A percentile compares a stretch with the other conserved stretches of the same genome.
These are phyloP conservation scores for Ambrosia artemisiifolia DNA, from an alignment of 129 eudicot genomes.

Conservation along the genomic window DNA sequence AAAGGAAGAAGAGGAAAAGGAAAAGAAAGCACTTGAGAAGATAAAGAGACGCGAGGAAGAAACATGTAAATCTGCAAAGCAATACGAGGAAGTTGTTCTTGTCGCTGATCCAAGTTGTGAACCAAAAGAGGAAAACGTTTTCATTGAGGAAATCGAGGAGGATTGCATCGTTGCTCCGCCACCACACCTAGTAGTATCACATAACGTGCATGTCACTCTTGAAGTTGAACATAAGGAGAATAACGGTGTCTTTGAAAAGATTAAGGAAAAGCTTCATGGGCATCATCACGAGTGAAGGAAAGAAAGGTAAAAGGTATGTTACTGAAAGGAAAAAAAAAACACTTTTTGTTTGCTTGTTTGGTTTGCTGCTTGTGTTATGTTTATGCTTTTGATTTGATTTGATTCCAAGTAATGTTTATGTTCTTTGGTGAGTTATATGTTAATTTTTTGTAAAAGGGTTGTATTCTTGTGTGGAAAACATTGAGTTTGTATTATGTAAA, in stretches of 20 bases:
- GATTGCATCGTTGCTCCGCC: constrained; percentile 20
- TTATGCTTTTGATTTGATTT: neutral
- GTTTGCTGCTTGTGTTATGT: constrained; percentile 8
- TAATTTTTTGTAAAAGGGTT: neutral
- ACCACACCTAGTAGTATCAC: constrained; percentile 18
- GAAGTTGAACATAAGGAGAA: constrained; percentile 33
- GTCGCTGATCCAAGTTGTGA: constrained; percentile 10
- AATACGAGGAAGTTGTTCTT: constrained; percentile 9
- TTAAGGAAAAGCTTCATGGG: constrained; percentile 26
- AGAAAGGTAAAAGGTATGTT: constrained; percentile 22
- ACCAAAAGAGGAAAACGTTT: constrained; percentile 2
- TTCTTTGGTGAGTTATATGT: constrained; percentile 11
- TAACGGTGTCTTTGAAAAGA: constrained; percentile 29
- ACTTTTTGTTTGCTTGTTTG: neutral
- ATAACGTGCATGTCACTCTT: neutral
- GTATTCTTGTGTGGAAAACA: too few relatives aligned
- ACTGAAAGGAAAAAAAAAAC: neutral
- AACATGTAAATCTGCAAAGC: neutral
- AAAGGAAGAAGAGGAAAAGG: constrained; percentile 19
- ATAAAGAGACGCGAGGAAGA: constrained; percentile 16
- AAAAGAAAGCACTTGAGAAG: constrained; percentile 24
- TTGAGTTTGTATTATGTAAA: too few relatives aligned
- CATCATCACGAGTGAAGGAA: constrained; percentile 28
- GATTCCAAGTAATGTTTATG: constrained; percentile 6
- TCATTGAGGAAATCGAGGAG: constrained; percentile 8